Conservation (phyloP, 495 filamentous ascomycete genomes). For the Neurospora discreta region DNA sequence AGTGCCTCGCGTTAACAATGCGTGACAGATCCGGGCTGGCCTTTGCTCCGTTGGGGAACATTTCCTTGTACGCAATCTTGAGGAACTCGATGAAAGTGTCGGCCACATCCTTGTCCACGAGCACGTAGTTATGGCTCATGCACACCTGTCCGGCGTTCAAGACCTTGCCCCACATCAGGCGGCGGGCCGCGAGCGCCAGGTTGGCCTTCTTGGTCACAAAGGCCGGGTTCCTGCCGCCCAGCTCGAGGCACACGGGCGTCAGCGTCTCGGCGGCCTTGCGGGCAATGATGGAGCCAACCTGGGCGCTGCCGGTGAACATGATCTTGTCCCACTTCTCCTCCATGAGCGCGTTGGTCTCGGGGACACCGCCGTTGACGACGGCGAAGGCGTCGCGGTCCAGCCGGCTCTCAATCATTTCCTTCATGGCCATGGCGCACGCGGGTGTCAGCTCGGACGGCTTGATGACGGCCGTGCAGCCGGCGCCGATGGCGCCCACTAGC, state of each 20-base stretch:
- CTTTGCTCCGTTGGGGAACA: slow-evolving; percentile 74
- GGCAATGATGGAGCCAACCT: slow-evolving; percentile 76
- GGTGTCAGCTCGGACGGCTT: slow-evolving; percentile 84
- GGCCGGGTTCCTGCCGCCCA: slow-evolving; percentile 85
- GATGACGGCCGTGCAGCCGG: slow-evolving; percentile 77
- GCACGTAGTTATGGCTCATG: slow-evolving; percentile 77
- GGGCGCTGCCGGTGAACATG: slow-evolving; percentile 77
- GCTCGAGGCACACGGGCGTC: slow-evolving; percentile 79
- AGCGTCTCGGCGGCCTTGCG: slow-evolving; percentile 87
- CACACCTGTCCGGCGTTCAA: slow-evolving; percentile 83
- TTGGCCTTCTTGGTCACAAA: slow-evolving; percentile 77
- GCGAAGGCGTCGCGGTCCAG: slow-evolving; percentile 71
- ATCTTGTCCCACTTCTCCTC: slow-evolving; percentile 95
- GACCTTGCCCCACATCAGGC: slow-evolving; percentile 80
- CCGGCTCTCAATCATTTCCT: slow-evolving; percentile 59
- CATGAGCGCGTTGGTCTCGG: slow-evolving; percentile 71
- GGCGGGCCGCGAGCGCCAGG: slow-evolving; percentile 65
- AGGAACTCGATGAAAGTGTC: slow-evolving; percentile 63
- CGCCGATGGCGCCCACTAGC: slow-evolving; percentile 79
- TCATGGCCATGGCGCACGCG: slow-evolving; percentile 61
- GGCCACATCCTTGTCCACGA: slow-evolving; percentile 66
- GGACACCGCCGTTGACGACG: slow-evolving; percentile 67
- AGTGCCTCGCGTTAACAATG: slow-evolving; percentile 70
- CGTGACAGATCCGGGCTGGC: slow-evolving; percentile 61
- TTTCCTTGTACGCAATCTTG: slow-evolving; percentile 59